These are phyloP conservation scores for Penicillium hesseltinei DNA, from an alignment of 2,329 filamentous ascomycete genomes.

Conservation along the genomic window DNA sequence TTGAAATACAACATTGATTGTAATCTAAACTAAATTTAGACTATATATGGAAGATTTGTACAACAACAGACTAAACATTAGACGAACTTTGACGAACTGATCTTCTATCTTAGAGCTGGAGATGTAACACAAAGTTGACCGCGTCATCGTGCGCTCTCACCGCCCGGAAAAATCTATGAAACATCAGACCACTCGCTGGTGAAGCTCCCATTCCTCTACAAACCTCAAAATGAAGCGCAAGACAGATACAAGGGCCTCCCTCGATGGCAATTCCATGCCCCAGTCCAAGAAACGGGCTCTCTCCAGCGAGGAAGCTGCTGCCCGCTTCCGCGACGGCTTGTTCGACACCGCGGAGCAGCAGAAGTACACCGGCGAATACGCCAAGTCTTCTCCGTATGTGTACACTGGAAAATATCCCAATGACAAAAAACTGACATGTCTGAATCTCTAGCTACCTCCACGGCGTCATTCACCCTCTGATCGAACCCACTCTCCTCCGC, in stretches of 20 bases:
- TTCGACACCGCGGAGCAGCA: constrained; percentile 42
- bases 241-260: constrained; percentile 32
- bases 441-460: constrained; percentile 69
- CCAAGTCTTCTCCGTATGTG: constrained; percentile 44
- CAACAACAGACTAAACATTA: not conserved
- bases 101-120: not conserved
- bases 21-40: too few relatives aligned
- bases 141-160: constrained; percentile 11
- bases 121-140: not conserved
- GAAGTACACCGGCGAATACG: constrained; percentile 45
- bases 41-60: not conserved
- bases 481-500: constrained; percentile 78
- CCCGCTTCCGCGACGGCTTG: constrained; percentile 46
- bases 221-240: constrained; percentile 45
- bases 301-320: constrained; percentile 38
- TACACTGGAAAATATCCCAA: not conserved
- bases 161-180: constrained; percentile 20
- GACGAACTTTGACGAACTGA: not conserved
- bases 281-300: constrained; percentile 42
- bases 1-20: not conserved
- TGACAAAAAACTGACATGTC: constrained; percentile 2
- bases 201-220: not conserved
- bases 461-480: constrained; percentile 78
- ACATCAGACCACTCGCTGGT: constrained; percentile 15
- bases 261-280: constrained; percentile 32